Evolutionary conservation across 2,329 filamentous ascomycete genomes (phyloP), one percentile per base, ranked within the genome.

Genomic region (Cephalotrichum gorgonifer): DNA sequence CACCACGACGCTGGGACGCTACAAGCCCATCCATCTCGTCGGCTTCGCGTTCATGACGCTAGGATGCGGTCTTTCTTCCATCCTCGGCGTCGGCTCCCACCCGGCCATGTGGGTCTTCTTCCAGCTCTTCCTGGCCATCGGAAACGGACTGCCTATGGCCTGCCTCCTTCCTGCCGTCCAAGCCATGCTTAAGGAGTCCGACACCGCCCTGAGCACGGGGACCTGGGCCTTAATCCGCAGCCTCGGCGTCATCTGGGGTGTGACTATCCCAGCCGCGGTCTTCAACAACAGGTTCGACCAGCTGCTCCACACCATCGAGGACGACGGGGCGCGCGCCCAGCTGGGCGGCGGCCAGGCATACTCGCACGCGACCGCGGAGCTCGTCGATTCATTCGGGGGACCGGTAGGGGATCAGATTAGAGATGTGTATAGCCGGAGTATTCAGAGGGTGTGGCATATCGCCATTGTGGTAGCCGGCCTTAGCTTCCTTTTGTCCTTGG

Each of bases 221-320:
- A 66, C 68, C 41, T 73, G 66, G 62, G 57, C 62, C 1, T 78
- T 77, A 50, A 56, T 73, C 50, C 66, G 73, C 33, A 66, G 59
- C 48, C 67, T 77, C 30, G 74, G 74, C 3, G 56, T 62, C n/a
- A 66, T 70, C 3, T 69, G 74, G 58, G 74, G 71, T 8, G 63
- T 71, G 2, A 61, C 70, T 0, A 66, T 77, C 25, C 64, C 68
- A 0, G 63, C 62, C 2, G 60, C 64, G 3, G 60, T 73, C 28
- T 74, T 70, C 55, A 55, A 55, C 51, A 60, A 53, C 51, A n/a
- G n/a, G n/a, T n/a, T 55, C 41, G 27, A 26, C 15, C 6, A 52
- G n/a, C 35, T 54, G 12, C 23, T 52, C 3, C 31, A 56, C 30
- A 48, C 51, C 23, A 54, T 64, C 11, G 51, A 57, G 15, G 53